Base-by-base conservation (phyloP, 1,139 yeast genomes). In the Geotrichum klebahnii region DNA sequence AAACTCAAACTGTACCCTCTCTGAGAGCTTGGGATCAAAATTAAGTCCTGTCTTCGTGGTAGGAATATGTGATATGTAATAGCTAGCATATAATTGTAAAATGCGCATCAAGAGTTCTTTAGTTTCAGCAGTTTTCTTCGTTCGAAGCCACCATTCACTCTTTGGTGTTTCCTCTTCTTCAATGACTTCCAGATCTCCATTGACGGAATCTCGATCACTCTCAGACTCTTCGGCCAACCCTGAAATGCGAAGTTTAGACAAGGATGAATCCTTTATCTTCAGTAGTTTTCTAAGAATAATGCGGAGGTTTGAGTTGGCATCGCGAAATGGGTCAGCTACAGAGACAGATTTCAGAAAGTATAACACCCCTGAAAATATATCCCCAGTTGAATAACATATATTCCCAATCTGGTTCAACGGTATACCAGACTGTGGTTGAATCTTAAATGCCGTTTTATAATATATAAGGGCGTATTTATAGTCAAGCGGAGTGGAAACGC, bases 401-500 rank as follows among this genome's bases (percentile, higher is more conserved):
- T 34, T 50, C 2, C 55, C 56, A 8, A 55, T 42, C 38, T 41
- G 44, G 34, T 46, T 42, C 19, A 48, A 46, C 1, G 55, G 52
- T 2, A 23, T 31, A 3, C 53, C 53, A 17, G 36, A 37, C 29
- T 51, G 24, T 28, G 58, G 57, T 3, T 38, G 34, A 12, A 56
- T 50, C 8, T 39, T 51, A 5, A 46, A 28, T 10, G 60, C 60
- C 0, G 54, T 45, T 2, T 47, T 39, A 48, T 58, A 60, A 46
- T 59, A 59, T 17, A 54, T 49, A 24, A 39, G 36, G 2, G 61
- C 56, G 33, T 58, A 56, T 9, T 47, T 47, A 40, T 52, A 55
- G 16, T 43, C 48, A n/a, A n/a, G n/a, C 5, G 43, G 38, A 17
- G 44, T 31, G 19, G 38, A 31, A 4, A n/a, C 9, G 3, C 31